A percentile compares a stretch with the other conserved stretches of the same genome.
phyloP scores from a whole-genome alignment of 1,284 basidiomycete species.

The Heliocybe sulcata region DNA sequence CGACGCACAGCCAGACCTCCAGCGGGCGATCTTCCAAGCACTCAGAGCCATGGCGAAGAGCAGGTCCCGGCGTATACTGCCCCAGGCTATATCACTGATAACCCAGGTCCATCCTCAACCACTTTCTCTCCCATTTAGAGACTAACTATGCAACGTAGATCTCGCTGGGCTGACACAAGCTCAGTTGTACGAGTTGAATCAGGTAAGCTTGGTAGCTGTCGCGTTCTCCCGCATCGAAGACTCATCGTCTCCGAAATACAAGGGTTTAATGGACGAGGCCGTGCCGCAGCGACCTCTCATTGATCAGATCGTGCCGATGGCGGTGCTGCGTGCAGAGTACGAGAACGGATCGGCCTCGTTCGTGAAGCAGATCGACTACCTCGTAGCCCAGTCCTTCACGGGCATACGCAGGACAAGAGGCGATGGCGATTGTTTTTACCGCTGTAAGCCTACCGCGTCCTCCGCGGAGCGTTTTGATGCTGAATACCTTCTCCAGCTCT shows the following conservation, averaged over 20 bases:
- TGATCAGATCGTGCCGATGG: constrained; percentile 9
- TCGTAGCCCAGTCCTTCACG: constrained; percentile 30
- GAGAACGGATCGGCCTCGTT: constrained; percentile 25
- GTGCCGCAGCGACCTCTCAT: constrained; percentile 9
- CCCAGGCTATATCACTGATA: background rate
- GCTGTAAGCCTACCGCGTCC: constrained; percentile 30
- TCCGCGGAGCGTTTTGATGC: background rate
- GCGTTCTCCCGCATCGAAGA: background rate
- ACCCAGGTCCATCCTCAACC: background rate
- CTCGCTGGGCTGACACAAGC: constrained; percentile 10
- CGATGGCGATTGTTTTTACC: constrained; percentile 59
- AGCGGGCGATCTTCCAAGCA: background rate
- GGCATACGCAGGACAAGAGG: constrained; percentile 40
- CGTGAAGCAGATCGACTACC: constrained; percentile 31
- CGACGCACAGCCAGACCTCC: background rate
- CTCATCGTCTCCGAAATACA: background rate
- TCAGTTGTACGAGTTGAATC: constrained; percentile 14
- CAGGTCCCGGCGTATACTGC: background rate
- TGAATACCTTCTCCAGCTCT: constrained; percentile 29
- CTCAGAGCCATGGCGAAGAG: background rate
- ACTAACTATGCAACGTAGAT: constrained; percentile 6
- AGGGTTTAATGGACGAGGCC: constrained; percentile 10
- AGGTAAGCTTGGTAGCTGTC: constrained; percentile 5
- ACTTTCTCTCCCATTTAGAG: background rate
- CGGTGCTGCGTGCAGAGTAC: constrained; percentile 28